These are phyloP conservation scores for Aegle marmelos DNA, from an alignment of 345 rosid genomes.

Conservation along the genomic window DNA sequence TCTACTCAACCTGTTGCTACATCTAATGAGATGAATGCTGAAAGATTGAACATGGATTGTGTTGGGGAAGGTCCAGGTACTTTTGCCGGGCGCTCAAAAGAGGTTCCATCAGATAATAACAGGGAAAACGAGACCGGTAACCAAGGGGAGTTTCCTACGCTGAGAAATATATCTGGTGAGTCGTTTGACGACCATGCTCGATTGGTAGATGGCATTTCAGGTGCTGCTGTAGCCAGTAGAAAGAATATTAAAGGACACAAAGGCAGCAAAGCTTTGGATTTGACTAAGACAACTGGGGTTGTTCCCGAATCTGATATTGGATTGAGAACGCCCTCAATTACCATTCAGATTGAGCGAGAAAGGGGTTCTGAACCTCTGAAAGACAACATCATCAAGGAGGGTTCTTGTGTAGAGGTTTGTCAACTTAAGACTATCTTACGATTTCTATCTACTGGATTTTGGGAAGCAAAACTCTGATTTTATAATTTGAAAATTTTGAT, in stretches of 20 bases:
- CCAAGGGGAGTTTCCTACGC: slow-evolving; percentile 32
- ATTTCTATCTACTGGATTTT: background rate
- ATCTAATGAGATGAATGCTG: slow-evolving; percentile 25
- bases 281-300: slow-evolving; percentile 34
- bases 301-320: slow-evolving; percentile 45
- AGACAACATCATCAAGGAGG: slow-evolving; percentile 56
- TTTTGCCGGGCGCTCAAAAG: slow-evolving; percentile 26
- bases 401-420: slow-evolving; percentile 84
- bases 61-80: slow-evolving; percentile 20
- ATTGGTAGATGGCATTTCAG: slow-evolving; percentile 35
- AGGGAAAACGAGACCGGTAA: slow-evolving; percentile 35
- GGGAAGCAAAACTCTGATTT: too few species aligned
- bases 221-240: slow-evolving; percentile 35
- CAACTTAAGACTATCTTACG: background rate
- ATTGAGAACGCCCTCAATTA: slow-evolving; percentile 27
- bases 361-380: slow-evolving; percentile 31
- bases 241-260: slow-evolving; percentile 45
- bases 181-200: slow-evolving; percentile 38
- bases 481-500: background rate
- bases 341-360: slow-evolving; percentile 33
- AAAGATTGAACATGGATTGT: slow-evolving; percentile 15
- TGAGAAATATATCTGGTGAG: slow-evolving; percentile 33
- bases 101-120: slow-evolving; percentile 18
- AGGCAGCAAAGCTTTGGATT: slow-evolving; percentile 39
- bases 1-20: slow-evolving; percentile 34